Conservation (phyloP, 768 basidiomycete genomes). For the Suillus hirtellus region DNA sequence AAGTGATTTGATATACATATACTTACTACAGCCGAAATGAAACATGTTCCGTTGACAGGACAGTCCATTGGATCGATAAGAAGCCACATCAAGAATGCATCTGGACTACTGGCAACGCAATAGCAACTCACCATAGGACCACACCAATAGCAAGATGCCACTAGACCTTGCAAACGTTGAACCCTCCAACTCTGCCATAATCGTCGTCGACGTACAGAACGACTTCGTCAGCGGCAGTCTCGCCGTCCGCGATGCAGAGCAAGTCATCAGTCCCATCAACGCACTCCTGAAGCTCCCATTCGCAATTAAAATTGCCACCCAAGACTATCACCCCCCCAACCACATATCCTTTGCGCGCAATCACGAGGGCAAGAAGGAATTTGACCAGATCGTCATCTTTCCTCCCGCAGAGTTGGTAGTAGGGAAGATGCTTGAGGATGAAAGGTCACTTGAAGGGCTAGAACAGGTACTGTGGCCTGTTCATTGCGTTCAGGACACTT, state of each 20-base stretch:
- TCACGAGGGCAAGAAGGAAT: slow-evolving; percentile 41
- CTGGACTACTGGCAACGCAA: not conserved
- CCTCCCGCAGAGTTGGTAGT: slow-evolving; percentile 34
- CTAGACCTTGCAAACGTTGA: not conserved
- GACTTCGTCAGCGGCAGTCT: slow-evolving; percentile 81
- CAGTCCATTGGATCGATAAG: not conserved
- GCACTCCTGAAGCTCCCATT: slow-evolving; percentile 60
- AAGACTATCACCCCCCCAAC: slow-evolving; percentile 56
- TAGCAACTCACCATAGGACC: not conserved
- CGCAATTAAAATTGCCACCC: slow-evolving; percentile 50
- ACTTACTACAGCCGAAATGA: not conserved
- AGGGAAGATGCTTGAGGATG: slow-evolving; percentile 29
- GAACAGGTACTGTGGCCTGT: slow-evolving; percentile 77
- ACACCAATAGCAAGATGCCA: not conserved
- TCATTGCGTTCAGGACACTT: slow-evolving; percentile 66
- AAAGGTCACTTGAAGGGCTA: slow-evolving; percentile 19
- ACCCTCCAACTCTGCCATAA: slow-evolving; percentile 43
- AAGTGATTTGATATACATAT: too few species aligned
- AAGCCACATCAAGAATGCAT: not conserved
- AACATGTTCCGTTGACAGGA: not conserved
- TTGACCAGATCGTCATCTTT: slow-evolving; percentile 41
- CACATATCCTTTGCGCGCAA: slow-evolving; percentile 74
- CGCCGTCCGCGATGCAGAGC: slow-evolving; percentile 61
- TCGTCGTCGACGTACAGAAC: slow-evolving; percentile 81
- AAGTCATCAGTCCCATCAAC: slow-evolving; percentile 58